Percentiles rank a stretch among this genome's conserved stretches.
phyloP scores from a whole-genome alignment of 2,329 filamentous ascomycete species.

The Colletotrichum orbiculare region DNA sequence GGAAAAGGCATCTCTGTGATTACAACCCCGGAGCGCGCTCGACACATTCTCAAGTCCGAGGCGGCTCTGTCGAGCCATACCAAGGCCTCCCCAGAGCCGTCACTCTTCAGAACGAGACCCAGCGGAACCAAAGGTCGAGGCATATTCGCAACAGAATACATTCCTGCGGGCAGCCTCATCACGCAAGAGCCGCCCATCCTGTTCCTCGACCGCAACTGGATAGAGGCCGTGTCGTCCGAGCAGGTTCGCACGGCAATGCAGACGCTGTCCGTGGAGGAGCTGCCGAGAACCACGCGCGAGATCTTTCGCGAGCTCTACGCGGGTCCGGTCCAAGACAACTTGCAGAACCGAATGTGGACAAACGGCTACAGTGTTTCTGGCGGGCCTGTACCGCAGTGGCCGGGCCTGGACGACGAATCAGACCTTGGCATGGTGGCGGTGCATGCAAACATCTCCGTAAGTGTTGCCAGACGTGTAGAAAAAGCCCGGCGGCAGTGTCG shows the following conservation, averaged over 20 bases:
- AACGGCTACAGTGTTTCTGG: background rate
- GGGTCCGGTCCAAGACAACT: fast-evolving
- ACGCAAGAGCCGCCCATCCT: background rate
- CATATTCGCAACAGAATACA: background rate
- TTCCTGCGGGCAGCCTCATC: conserved; percentile 5
- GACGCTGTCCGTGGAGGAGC: background rate
- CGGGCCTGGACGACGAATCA: background rate
- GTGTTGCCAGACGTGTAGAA: background rate
- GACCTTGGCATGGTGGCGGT: conserved; percentile 13
- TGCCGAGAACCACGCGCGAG: background rate
- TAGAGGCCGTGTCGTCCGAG: background rate
- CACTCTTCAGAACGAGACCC: background rate
- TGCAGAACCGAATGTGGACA: background rate
- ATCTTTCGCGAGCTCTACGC: background rate
- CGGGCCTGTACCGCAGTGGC: conserved; percentile 2
- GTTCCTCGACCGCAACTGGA: conserved; percentile 3
- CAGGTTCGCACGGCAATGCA: background rate
- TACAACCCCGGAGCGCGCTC: conserved; percentile 10
- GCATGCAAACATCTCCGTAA: conserved; percentile 9
- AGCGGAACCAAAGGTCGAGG: conserved; percentile 10
- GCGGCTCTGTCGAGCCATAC: background rate
- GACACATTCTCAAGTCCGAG: background rate
- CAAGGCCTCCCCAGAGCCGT: background rate
- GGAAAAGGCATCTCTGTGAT: conserved; percentile 17
- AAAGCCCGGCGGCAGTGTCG: no score